Conservation (phyloP, 78 protist genomes). For the Dictyostelium firmibasis region DNA sequence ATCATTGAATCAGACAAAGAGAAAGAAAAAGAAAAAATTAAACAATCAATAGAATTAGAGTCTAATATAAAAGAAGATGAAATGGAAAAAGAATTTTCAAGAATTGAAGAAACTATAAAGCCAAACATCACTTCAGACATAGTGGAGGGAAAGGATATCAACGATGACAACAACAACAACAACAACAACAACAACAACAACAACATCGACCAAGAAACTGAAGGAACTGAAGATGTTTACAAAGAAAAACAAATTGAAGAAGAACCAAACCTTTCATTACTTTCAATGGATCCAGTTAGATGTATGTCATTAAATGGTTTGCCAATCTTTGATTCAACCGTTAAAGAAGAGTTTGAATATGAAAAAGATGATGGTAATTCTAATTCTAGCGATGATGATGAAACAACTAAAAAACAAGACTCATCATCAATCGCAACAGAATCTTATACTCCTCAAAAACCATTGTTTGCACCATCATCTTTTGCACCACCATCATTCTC, state of each 20-base stretch:
- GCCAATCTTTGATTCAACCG: background rate
- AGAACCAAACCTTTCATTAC: background rate
- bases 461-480: background rate
- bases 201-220: background rate
- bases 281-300: background rate
- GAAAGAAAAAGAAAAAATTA: background rate
- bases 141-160: background rate
- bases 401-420: background rate
- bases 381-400: background rate
- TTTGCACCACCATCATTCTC: background rate
- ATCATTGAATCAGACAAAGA: background rate
- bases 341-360: background rate
- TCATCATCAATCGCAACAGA: background rate
- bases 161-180: background rate
- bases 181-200: background rate
- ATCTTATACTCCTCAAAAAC: background rate
- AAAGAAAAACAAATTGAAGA: background rate
- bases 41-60: background rate
- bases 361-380: background rate
- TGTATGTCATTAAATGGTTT: background rate
- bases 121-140: background rate
- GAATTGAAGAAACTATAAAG: background rate
- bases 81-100: background rate
- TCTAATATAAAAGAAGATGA: background rate
- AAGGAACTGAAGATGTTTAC: background rate